Conservation (phyloP, 1,139 yeast genomes). For the Suhomyces coccinellae region DNA sequence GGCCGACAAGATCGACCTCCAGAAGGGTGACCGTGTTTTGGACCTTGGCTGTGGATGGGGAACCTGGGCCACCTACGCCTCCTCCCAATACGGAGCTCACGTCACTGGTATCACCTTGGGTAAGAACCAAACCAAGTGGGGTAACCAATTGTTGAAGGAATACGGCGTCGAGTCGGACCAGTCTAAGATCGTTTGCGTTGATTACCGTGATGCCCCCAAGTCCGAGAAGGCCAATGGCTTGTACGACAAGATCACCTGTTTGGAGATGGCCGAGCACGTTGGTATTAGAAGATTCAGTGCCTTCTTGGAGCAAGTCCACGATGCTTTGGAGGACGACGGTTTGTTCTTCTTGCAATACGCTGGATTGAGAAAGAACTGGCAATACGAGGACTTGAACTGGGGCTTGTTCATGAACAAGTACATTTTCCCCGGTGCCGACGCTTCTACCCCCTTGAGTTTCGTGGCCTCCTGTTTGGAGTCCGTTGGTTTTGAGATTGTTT, state of each 20-base stretch:
- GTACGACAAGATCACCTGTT: slow-evolving; percentile 85
- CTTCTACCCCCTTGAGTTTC: slow-evolving; percentile 89
- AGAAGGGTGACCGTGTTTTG: slow-evolving; percentile 70
- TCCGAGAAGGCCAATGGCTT: slow-evolving; percentile 57
- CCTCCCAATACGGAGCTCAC: slow-evolving; percentile 78
- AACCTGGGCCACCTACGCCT: slow-evolving; percentile 82
- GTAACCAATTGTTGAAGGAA: slow-evolving; percentile 64
- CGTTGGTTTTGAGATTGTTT: slow-evolving; percentile 82
- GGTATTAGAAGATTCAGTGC: slow-evolving; percentile 82
- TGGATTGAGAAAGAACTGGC: slow-evolving; percentile 91
- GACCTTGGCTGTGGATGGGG: slow-evolving; percentile 98
- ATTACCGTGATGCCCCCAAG: slow-evolving; percentile 87
- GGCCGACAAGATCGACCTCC: slow-evolving; percentile 79
- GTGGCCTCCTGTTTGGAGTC: slow-evolving; percentile 76
- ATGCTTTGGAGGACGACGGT: slow-evolving; percentile 90
- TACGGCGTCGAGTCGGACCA: slow-evolving; percentile 72
- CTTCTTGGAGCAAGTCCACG: slow-evolving; percentile 77
- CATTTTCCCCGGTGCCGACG: slow-evolving; percentile 97
- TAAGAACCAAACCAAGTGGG: slow-evolving; percentile 89
- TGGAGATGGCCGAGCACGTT: slow-evolving; percentile 97
- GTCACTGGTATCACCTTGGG: slow-evolving; percentile 92
- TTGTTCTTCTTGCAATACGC: slow-evolving; percentile 85
- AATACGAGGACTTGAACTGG: slow-evolving; percentile 92
- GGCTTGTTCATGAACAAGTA: slow-evolving; percentile 95
- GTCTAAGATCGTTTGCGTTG: slow-evolving; percentile 76